Evolutionary conservation across 306 rosid genomes (phyloP).

Genomic region (Cicer yamashitae): DNA sequence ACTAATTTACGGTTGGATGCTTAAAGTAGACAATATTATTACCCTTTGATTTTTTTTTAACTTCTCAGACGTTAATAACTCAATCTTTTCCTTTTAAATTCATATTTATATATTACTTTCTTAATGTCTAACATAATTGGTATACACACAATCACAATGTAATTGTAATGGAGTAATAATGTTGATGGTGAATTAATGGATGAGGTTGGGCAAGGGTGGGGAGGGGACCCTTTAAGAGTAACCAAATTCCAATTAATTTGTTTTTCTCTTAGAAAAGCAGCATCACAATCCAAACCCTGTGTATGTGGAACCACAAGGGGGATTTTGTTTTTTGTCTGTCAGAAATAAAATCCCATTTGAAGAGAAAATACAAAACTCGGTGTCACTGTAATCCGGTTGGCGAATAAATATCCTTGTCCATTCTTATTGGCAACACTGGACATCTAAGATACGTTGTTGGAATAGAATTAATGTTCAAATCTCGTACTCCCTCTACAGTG

Average conservation of each 20-base stretch:
- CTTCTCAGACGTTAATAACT: no score
- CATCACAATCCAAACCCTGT: constrained; percentile 39
- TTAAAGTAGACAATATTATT: no score
- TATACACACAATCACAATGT: no score
- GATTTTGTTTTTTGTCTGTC: constrained; percentile 48
- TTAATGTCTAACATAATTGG: no score
- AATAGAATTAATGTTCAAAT: constrained; percentile 1
- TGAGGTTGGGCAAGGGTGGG: constrained; percentile 36
- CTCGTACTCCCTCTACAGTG: background rate
- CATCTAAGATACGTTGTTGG: constrained; percentile 50
- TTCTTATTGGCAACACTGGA: constrained; percentile 58
- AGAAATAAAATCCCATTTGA: constrained; percentile 29
- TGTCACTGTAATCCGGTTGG: constrained; percentile 63
- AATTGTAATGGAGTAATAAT: background rate
- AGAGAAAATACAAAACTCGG: constrained; percentile 53
- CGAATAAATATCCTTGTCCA: constrained; percentile 67
- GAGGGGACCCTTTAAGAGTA: constrained; percentile 45
- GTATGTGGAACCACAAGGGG: constrained; percentile 49
- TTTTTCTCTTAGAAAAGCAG: constrained; percentile 25
- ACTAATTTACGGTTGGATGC: no score
- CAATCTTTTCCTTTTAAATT: no score
- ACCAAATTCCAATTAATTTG: constrained; percentile 35
- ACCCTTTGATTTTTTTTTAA: no score
- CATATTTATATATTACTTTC: no score
- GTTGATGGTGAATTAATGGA: constrained; percentile 22